Percentiles rank a stretch among this genome's conserved stretches.
These are phyloP conservation scores for Fraxinus velutina DNA, from an alignment of 305 asterid genomes.

Conservation along the genomic window DNA sequence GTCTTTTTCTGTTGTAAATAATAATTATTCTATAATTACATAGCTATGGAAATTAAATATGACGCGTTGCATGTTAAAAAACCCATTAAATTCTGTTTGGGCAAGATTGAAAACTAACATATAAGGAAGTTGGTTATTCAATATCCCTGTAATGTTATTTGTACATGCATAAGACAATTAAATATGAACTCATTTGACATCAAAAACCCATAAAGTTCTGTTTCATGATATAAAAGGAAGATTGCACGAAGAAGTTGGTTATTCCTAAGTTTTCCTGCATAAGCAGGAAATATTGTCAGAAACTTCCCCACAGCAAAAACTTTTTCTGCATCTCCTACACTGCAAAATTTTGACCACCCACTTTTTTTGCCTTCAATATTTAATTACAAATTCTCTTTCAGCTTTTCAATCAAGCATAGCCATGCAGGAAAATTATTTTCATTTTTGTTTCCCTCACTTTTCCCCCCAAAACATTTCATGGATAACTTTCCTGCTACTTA, in stretches of 20 bases:
- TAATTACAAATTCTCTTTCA: constrained; percentile 9
- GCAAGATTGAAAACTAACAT: background rate
- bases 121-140: background rate
- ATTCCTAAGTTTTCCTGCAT: background rate
- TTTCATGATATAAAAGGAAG: background rate
- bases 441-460: constrained; percentile 3
- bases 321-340: background rate
- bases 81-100: background rate
- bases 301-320: background rate
- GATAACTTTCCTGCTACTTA: background rate
- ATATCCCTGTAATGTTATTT: background rate
- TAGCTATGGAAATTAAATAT: background rate
- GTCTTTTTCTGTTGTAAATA: background rate
- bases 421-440: constrained; percentile 1
- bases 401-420: background rate
- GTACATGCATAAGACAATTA: background rate
- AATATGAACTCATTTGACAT: background rate
- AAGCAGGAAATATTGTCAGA: background rate
- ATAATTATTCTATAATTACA: background rate
- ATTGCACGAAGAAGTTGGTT: background rate
- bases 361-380: background rate
- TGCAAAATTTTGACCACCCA: background rate
- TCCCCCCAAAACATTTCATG: background rate
- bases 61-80: background rate
- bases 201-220: background rate